These are phyloP conservation scores for Spirogloea muscicola DNA, from an alignment of 139 green algal genomes.

Conservation along the genomic window DNA sequence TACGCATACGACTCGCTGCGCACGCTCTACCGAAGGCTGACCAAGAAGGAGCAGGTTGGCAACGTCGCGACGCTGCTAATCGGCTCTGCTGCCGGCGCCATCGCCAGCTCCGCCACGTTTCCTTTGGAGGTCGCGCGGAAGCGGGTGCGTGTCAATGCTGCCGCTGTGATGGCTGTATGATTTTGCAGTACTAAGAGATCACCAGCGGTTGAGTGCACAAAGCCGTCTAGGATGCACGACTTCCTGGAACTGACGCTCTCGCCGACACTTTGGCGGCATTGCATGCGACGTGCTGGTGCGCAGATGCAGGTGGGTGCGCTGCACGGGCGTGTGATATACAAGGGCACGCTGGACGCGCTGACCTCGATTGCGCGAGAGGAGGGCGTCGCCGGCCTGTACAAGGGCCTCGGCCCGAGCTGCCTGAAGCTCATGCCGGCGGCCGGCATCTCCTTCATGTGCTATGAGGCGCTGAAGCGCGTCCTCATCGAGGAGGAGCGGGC, in stretches of 20 bases:
- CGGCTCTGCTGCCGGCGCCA: background rate
- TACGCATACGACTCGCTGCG: conserved; percentile 13
- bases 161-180: background rate
- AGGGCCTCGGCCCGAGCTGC: conserved; percentile 7
- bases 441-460: conserved; percentile 38
- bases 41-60: background rate
- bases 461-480: conserved; percentile 26
- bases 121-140: conserved; percentile 6
- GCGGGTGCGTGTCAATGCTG: too few species aligned
- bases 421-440: conserved; percentile 33
- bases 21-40: background rate
- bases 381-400: conserved; percentile 20
- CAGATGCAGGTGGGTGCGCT: conserved; percentile 27
- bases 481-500: conserved; percentile 27
- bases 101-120: background rate
- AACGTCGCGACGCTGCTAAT: conserved; percentile 2
- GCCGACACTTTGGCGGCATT: background rate
- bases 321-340: conserved; percentile 13
- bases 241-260: background rate
- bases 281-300: background rate
- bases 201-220: background rate
- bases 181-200: background rate
- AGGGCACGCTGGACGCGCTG: background rate
- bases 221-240: background rate
- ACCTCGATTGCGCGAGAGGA: conserved; percentile 15